Base-by-base conservation (phyloP, 441 rosid genomes). In the Arabidopsis hybrid region DNA sequence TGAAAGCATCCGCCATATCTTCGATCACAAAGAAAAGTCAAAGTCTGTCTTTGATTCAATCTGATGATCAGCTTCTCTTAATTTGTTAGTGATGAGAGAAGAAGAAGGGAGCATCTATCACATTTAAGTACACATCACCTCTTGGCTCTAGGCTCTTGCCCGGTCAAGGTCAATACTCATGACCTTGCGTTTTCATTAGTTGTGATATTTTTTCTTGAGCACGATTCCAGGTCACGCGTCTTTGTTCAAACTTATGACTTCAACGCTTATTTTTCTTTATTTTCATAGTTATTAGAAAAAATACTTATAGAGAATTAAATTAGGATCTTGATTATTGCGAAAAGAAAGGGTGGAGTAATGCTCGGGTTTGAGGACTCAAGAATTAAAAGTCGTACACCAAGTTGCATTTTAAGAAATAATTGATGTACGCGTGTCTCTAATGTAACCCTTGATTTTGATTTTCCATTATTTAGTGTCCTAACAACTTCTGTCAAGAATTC, bases 1-100 rank as follows among this genome's bases (percentile, higher is more conserved):
- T 67, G 67, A 78, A 72, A 67, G 74, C 78, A 40, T 78, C 78
- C 0, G 64, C 78, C 81, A 21, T 21, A 78, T 78, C 34, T 67
- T 67, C 5, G 71, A 61, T 67, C 70, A 38, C 55, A 67, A 47
- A 67, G 55, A 72, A 67, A 61, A 72, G 60, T 67, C 77, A 72
- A 78, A 36, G 47, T 14, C 14, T 34, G 2, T 59, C 46, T 52
- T 21, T 71, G 56, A 6, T 57, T 13, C 11, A 17, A 55, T 31
- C 1, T 57, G 62, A 57, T 17, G 8, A 59, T 53, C 16, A 32
- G 4, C 45, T 61, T 52, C 12, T 62, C 51, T 75, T 51, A 17
- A 8, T 57, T 35, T 32, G 38, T 43, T 43, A 52, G 49, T 52
- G 55, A 45, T 43, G 72, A 49, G 3, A 12, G 62, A 65, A 31